Conservation (phyloP, 768 basidiomycete genomes). For the Macrolepiota dolichaula region DNA sequence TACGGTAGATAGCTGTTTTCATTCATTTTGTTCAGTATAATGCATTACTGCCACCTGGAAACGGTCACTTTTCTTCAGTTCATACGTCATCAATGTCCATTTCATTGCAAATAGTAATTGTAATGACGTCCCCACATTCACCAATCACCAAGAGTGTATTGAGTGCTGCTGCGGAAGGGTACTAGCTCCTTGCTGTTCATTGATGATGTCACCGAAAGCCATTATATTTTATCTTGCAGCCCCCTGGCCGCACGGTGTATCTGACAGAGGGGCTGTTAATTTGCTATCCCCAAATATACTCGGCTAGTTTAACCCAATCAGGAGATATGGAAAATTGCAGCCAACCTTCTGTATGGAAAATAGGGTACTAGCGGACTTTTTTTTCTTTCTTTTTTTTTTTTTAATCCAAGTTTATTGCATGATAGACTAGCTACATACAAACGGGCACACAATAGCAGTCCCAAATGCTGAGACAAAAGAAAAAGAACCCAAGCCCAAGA, state of each 20-base stretch:
- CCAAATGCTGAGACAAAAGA: too few relatives aligned
- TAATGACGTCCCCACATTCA: slow-evolving; percentile 49
- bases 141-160: slow-evolving; percentile 50
- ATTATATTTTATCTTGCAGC: slow-evolving; percentile 17
- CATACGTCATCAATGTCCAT: slow-evolving; percentile 35
- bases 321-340: slow-evolving; percentile 38
- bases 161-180: slow-evolving; percentile 34
- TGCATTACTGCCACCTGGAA: too few relatives aligned
- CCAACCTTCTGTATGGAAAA: slow-evolving; percentile 41
- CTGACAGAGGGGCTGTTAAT: background rate
- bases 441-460: too few relatives aligned
- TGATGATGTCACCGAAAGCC: slow-evolving; percentile 63
- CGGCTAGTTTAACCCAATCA: slow-evolving; percentile 31
- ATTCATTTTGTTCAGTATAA: too few relatives aligned
- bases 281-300: too few relatives aligned
- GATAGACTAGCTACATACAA: too few relatives aligned
- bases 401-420: too few relatives aligned
- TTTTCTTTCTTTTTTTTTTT: too few relatives aligned
- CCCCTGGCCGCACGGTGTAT: background rate
- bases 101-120: slow-evolving; percentile 46
- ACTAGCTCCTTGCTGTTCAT: slow-evolving; percentile 57
- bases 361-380: too few relatives aligned
- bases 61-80: too few relatives aligned
- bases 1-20: slow-evolving; percentile 38
- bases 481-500: too few relatives aligned